phyloP scores from a whole-genome alignment of 331 rosid genomes.

The Malus hybrid region DNA sequence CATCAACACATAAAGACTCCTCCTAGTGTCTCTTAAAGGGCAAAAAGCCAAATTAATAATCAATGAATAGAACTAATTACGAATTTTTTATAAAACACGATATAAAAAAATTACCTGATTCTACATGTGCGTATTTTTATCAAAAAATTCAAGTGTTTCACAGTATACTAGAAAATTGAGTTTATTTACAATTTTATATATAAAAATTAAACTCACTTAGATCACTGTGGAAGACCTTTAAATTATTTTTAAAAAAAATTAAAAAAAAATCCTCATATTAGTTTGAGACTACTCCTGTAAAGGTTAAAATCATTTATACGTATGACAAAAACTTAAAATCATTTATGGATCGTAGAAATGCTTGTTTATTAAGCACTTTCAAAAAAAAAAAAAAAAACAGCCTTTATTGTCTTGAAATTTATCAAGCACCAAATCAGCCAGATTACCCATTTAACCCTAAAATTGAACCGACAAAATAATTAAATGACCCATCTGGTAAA shows the following conservation, averaged over 20 bases:
- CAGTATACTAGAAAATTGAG: not conserved
- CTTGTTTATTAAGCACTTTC: no score
- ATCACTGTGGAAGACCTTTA: not conserved
- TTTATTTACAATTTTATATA: no score
- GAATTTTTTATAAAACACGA: no score
- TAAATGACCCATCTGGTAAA: conserved; percentile 2
- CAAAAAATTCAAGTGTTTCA: not conserved
- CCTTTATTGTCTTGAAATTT: not conserved
- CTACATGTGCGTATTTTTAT: no score
- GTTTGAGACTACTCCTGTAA: not conserved
- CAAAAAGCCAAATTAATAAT: not conserved
- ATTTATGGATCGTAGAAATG: no score
- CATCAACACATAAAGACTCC: not conserved
- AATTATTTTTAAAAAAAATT: no score
- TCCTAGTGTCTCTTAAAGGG: not conserved
- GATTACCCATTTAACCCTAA: not conserved
- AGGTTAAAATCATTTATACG: no score
- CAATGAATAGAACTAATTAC: no score
- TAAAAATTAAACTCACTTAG: not conserved
- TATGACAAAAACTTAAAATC: not conserved
- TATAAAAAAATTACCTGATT: no score
- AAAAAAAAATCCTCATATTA: not conserved
- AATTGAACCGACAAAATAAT: conserved; percentile 20
- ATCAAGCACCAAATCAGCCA: not conserved
- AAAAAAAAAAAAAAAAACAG: not conserved